A percentile compares a stretch with the other conserved stretches of the same genome.
These are phyloP conservation scores for Polyporus arcularius DNA, from an alignment of 768 basidiomycete genomes.

Conservation along the genomic window DNA sequence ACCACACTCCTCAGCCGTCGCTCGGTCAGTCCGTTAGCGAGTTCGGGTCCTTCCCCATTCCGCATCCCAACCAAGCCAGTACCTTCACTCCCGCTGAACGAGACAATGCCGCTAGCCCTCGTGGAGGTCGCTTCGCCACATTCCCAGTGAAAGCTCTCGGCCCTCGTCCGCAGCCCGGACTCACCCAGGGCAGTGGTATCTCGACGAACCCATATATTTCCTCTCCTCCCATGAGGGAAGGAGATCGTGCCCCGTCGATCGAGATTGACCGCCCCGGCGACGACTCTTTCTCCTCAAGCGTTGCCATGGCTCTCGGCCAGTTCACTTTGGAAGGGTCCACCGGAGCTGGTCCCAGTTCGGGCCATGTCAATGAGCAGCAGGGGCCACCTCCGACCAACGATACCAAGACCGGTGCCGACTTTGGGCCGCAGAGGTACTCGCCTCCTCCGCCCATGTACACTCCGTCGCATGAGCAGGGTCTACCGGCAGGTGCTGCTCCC, in stretches of 20 bases:
- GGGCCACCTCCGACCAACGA: not conserved
- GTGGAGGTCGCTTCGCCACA: slow-evolving; percentile 63
- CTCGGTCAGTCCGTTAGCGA: slow-evolving; percentile 18
- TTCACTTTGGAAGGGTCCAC: not conserved
- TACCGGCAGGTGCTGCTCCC: slow-evolving; percentile 46
- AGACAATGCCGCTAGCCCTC: slow-evolving; percentile 8
- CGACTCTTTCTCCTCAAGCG: slow-evolving; percentile 39
- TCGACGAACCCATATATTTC: slow-evolving; percentile 13
- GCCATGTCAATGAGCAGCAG: not conserved
- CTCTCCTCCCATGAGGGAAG: slow-evolving; percentile 20
- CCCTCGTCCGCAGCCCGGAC: slow-evolving; percentile 18
- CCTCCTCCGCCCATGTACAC: slow-evolving; percentile 33
- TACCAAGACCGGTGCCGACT: slow-evolving; percentile 7
- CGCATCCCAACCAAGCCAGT: slow-evolving; percentile 16
- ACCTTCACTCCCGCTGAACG: slow-evolving; percentile 17
- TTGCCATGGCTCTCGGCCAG: slow-evolving; percentile 38
- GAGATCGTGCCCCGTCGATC: slow-evolving; percentile 33
- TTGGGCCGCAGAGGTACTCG: slow-evolving; percentile 32
- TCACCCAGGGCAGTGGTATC: slow-evolving; percentile 1
- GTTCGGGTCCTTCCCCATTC: slow-evolving; percentile 22
- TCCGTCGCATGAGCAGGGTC: slow-evolving; percentile 35
- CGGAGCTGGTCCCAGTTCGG: not conserved
- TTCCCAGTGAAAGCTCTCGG: slow-evolving; percentile 54
- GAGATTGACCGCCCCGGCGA: slow-evolving; percentile 23
- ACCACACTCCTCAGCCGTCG: not conserved